These are phyloP conservation scores for Pseudogymnoascus sp. DNA, from an alignment of 2,329 filamentous ascomycete species.

Conservation along the genomic window DNA sequence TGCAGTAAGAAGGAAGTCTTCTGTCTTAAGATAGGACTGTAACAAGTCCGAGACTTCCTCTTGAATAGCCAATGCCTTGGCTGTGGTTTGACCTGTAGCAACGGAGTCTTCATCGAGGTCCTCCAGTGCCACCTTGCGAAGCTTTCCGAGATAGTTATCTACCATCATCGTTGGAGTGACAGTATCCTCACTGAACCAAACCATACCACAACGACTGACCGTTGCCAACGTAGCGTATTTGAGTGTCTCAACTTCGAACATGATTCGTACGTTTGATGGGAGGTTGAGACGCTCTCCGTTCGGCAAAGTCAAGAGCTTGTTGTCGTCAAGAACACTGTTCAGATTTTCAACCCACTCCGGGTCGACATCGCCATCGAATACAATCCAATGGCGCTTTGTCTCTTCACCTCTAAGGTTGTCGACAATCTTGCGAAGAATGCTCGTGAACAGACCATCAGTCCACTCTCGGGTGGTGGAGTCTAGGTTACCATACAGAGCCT, in stretches of 20 bases:
- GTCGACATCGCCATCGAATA: constrained; percentile 98
- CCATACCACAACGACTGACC: constrained; percentile 99
- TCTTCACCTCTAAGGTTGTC: constrained; percentile 98
- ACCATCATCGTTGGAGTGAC: constrained; percentile 92
- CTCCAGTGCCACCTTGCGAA: constrained; percentile 79
- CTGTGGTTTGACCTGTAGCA: constrained; percentile 63
- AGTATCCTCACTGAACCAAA: constrained; percentile 99
- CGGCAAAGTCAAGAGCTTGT: constrained; percentile 91
- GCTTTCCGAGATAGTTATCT: constrained; percentile 75
- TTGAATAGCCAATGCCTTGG: constrained; percentile 73
- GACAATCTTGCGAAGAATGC: constrained; percentile 94
- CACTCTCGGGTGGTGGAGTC: constrained; percentile 97
- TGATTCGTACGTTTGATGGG: constrained; percentile 90
- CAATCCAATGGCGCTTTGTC: constrained; percentile 95
- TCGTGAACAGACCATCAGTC: constrained; percentile 97
- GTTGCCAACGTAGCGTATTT: constrained; percentile 97
- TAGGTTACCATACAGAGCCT: constrained; percentile 88
- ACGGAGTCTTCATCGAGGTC: constrained; percentile 91
- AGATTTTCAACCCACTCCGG: constrained; percentile 99
- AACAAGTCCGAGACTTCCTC: constrained; percentile 72
- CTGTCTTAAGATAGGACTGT: constrained; percentile 63
- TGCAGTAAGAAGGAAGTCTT: constrained; percentile 72
- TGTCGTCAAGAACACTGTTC: constrained; percentile 98
- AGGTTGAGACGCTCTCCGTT: constrained; percentile 97
- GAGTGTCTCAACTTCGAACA: constrained; percentile 98